phyloP scores from a whole-genome alignment of 2,329 filamentous ascomycete genomes.

The Pezicula neosporulosa region DNA sequence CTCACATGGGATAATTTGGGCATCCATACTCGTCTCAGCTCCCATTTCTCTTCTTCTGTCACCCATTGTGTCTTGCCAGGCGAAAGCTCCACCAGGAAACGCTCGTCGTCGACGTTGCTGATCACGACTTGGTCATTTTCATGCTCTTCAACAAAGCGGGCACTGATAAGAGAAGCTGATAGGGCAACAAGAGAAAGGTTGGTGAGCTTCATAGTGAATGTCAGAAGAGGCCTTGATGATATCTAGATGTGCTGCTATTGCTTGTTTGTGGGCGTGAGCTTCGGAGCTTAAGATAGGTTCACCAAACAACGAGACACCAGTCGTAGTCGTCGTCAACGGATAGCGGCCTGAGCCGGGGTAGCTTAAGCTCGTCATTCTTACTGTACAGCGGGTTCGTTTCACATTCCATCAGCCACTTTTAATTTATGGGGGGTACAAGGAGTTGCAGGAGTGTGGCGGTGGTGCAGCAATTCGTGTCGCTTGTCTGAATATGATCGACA shows the following conservation, averaged over 20 bases:
- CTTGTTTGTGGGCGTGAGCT: not conserved
- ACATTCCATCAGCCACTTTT: no score
- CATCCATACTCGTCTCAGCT: constrained; percentile 68
- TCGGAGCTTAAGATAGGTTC: not conserved
- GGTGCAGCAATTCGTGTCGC: no score
- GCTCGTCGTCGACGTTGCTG: constrained; percentile 37
- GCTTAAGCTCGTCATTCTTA: no score
- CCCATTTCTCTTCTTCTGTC: constrained; percentile 94
- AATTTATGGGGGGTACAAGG: no score
- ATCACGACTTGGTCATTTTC: constrained; percentile 50
- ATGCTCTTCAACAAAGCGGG: constrained; percentile 51
- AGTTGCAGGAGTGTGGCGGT: no score
- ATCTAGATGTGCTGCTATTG: not conserved
- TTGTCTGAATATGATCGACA: no score
- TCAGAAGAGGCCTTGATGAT: not conserved
- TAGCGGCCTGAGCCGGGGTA: no score
- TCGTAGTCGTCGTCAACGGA: no score
- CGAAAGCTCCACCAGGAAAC: constrained; percentile 78
- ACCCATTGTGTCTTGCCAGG: constrained; percentile 83
- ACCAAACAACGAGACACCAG: not conserved
- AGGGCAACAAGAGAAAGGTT: constrained; percentile 47
- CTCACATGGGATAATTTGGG: not conserved
- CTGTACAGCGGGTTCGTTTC: no score
- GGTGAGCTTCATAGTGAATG: constrained; percentile 46
- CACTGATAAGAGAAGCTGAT: constrained; percentile 47